Base-by-base conservation (phyloP, 441 rosid genomes). In the Brassica hybrid region DNA sequence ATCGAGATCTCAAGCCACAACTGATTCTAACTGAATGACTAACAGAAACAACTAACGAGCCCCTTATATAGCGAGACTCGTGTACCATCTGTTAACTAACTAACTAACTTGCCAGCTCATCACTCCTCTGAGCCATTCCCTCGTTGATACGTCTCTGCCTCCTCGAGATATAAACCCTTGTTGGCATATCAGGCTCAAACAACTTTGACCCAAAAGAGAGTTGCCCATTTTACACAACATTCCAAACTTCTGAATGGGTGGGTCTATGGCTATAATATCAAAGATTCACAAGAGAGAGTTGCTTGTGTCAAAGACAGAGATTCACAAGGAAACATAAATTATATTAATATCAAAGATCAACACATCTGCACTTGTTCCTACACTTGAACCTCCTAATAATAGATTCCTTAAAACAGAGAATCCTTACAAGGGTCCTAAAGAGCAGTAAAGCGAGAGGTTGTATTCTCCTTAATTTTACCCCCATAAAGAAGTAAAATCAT, bases 351-450 rank as follows among this genome's bases (percentile, higher is more conserved):
- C 61, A 79, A 18, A 73, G 78, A 74, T 75, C 82, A 79, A 79
- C 82, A 65, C 82, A 79, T 79, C 82, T 79, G 64, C 76, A 65
- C 79, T 69, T 58, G 82, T 70, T 79, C 36, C 57, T 48, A 50
- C 67, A 57, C 79, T 69, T 2, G 0, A 69, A 65, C 82, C 23
- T 17, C 60, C 75, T 70, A 32, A 45, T 8, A 16, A 63, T 58
- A 65, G 75, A 74, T 64, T 74, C 76, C 68, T 79, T 48, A 69
- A 74, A 74, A 74, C 58, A 65, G 68, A 74, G 68, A 74, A 79
- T 74, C 76, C 48, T 74, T 48, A 79, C 16, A 32, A 64, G 32
- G 64, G 56, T 43, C 64, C 63, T n/a, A 74, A 41, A 75, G 27
- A 16, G 4, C 23, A 75, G 60, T 8, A 56, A 18, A 79, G 79